Evolutionary conservation across 2,329 filamentous ascomycete species (phyloP), one percentile per base, ranked within the genome.

Genomic region (Talaromyces pinophilus): DNA sequence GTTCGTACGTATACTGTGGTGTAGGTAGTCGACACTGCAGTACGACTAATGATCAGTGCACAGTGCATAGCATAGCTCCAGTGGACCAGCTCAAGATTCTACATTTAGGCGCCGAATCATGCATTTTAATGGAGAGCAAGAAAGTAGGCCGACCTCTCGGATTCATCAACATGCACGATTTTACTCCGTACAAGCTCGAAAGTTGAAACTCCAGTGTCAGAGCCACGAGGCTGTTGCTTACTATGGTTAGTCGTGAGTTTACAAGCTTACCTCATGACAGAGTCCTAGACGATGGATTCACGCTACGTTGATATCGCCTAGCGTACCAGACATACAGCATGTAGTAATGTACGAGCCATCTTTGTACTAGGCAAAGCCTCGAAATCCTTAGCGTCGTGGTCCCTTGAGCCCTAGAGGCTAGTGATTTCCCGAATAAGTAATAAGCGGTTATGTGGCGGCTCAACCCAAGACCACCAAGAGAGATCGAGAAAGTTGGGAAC

Each of bases 171-270:
- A 30, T 42, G 38, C 57, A 42, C 2, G 13, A 44, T 2, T 13
- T 7, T 33, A 33, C 30, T 10, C 30, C 30, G 30, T 30, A 42
- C 57, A 33, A 59, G 38, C 38, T 7, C 46, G 57, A 60, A 46
- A 60, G 22, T 7, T 60, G 57, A 60, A 46, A 60, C 57, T 1
- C 22, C 35, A 59, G 19, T 28, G 38, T 44, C 38, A 44, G 57
- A 60, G 38, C 38, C 38, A 60, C 38, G 57, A 30, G 57, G 57
- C 57, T 60, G 35, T 59, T 38, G 19, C 19, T 19, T 19, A 19
- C 19, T 19, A 19, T 19, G 54, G 25, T 42, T 17, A 17, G 40
- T 11, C 33, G 40, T n/a, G 8, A 55, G 8, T 35, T 30, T 3
- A 15, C 28, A 33, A n/a, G 22, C 46, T 25, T 25, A 25, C 46